phyloP scores from a whole-genome alignment of 345 rosid species.

The Rhizophora mangle region DNA sequence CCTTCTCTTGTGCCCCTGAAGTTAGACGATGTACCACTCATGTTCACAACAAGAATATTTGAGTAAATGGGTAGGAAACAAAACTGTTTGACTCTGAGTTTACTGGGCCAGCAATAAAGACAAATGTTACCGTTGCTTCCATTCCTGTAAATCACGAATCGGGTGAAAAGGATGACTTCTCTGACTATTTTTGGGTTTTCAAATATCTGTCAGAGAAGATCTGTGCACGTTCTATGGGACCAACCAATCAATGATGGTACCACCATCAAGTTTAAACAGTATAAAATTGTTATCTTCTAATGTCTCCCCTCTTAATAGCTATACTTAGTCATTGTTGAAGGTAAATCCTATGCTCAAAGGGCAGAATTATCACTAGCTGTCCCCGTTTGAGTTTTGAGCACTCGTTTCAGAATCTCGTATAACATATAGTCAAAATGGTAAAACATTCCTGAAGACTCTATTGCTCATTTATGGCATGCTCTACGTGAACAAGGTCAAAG shows the following conservation, averaged over 20 bases:
- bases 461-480: too few relatives aligned
- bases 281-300: background rate
- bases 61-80: conserved; percentile 31
- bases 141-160: too few relatives aligned
- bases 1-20: conserved; percentile 26
- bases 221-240: background rate
- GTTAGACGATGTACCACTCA: conserved; percentile 36
- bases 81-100: conserved; percentile 3
- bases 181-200: background rate
- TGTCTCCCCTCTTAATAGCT: too few relatives aligned
- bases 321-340: too few relatives aligned
- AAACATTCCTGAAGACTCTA: conserved; percentile 10
- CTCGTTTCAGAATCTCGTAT: too few relatives aligned
- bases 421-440: too few relatives aligned
- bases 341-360: too few relatives aligned
- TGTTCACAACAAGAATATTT: conserved; percentile 24
- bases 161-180: background rate
- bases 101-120: too few relatives aligned
- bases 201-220: background rate
- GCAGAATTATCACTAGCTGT: too few relatives aligned
- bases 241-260: background rate
- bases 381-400: too few relatives aligned
- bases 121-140: too few relatives aligned
- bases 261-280: background rate
- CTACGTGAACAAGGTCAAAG: too few relatives aligned